phyloP scores from a whole-genome alignment of 306 rosid genomes.

The Cicer yamashitae region DNA sequence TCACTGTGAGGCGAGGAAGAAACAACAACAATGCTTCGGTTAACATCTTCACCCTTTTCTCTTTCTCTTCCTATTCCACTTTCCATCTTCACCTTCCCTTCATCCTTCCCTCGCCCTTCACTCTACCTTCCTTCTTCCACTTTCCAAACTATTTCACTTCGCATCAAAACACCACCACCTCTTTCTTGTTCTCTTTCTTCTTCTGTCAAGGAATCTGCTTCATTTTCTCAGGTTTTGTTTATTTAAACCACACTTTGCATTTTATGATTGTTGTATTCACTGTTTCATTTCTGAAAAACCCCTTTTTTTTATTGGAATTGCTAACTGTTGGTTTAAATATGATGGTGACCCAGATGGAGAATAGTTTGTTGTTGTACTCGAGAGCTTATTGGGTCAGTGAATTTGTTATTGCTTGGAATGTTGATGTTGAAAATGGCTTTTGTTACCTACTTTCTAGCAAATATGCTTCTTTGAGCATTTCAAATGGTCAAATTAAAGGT shows the following conservation, averaged over 20 bases:
- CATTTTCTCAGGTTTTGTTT: conserved; percentile 65
- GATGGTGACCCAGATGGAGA: conserved; percentile 56
- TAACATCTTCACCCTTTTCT: conserved; percentile 32
- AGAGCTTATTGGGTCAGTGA: conserved; percentile 82
- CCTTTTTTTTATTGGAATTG: conserved; percentile 10
- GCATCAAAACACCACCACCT: conserved; percentile 35
- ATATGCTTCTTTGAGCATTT: conserved; percentile 59
- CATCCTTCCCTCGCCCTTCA: conserved; percentile 41
- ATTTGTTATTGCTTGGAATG: conserved; percentile 82
- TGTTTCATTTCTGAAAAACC: not conserved
- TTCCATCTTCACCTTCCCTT: conserved; percentile 34
- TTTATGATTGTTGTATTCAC: not conserved
- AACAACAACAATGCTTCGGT: conserved; percentile 52
- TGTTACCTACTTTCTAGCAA: conserved; percentile 71
- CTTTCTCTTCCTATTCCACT: conserved; percentile 39
- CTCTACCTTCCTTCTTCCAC: conserved; percentile 41
- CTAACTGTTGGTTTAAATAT: conserved; percentile 6
- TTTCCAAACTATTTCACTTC: conserved; percentile 31
- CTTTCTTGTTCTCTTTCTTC: conserved; percentile 49
- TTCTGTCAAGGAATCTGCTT: conserved; percentile 46
- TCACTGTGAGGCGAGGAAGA: conserved; percentile 17
- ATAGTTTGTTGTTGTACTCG: conserved; percentile 60
- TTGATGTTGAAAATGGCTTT: conserved; percentile 57
- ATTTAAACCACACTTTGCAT: not conserved
- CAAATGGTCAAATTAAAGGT: conserved; percentile 69